A percentile compares a stretch with the other conserved stretches of the same genome.
Conservation (phyloP, 441 rosid genomes). For the Erysimum cheiri region DNA sequence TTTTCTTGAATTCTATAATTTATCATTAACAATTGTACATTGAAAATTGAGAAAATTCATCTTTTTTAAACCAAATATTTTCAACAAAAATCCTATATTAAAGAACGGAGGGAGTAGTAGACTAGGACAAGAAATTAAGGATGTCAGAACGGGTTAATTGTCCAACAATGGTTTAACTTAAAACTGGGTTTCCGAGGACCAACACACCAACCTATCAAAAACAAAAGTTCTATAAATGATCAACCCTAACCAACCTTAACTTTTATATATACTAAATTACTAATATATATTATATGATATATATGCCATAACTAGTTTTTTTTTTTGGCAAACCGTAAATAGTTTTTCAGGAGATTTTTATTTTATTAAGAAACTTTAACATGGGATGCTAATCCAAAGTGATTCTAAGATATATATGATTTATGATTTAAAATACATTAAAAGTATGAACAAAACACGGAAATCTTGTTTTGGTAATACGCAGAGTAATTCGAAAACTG, state of each 20-base stretch:
- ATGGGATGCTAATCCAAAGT: not conserved
- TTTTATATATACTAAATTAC: too few species aligned
- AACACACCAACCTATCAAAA: not conserved
- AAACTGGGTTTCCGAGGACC: not conserved
- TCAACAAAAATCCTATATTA: too few species aligned
- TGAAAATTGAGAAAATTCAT: too few species aligned
- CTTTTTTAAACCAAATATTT: too few species aligned
- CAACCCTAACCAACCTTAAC: too few species aligned
- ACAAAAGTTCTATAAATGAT: not conserved
- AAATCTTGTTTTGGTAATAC: not conserved
- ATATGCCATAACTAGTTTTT: too few species aligned
- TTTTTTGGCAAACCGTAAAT: not conserved
- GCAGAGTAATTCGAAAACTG: not conserved
- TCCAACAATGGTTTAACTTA: not conserved
- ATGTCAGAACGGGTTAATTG: not conserved
- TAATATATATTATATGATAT: too few species aligned
- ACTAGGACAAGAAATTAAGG: not conserved
- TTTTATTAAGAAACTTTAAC: not conserved
- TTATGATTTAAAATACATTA: too few species aligned
- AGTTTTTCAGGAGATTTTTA: not conserved
- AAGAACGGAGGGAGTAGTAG: too few species aligned
- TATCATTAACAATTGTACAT: too few species aligned
- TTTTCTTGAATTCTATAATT: too few species aligned
- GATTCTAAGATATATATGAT: not conserved
- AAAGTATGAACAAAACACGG: too few species aligned